Evolutionary conservation across 805 yeast genomes (phyloP).

Genomic region (Saturnispora halmiae): DNA sequence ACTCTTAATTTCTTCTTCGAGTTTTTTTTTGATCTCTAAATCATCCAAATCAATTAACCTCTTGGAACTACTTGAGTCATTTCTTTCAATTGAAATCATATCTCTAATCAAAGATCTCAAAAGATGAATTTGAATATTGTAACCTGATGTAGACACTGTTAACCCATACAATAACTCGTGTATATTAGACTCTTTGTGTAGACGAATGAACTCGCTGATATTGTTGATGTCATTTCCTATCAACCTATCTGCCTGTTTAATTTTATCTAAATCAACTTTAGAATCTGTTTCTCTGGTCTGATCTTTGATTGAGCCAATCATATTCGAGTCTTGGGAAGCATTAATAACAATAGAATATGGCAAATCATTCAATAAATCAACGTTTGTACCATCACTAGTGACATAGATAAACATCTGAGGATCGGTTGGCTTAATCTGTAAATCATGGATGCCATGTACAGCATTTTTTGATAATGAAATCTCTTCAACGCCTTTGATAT

Average conservation of each 20-base stretch:
- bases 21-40: constrained; percentile 8
- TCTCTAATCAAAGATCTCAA: constrained; percentile 23
- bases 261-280: constrained; percentile 21
- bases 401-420: constrained; percentile 28
- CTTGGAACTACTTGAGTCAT: not conserved
- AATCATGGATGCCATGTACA: too few relatives aligned
- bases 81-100: constrained; percentile 10
- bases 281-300: constrained; percentile 4
- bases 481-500: constrained; percentile 14
- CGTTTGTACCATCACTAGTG: constrained; percentile 18
- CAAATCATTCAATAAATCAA: constrained; percentile 19
- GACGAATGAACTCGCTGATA: constrained; percentile 21
- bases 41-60: constrained; percentile 2
- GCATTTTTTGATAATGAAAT: constrained; percentile 8
- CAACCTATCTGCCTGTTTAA: constrained; percentile 23
- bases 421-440: constrained; percentile 10
- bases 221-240: constrained; percentile 22
- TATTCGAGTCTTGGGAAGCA: not conserved
- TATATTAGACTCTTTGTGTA: constrained; percentile 24
- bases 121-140: constrained; percentile 22
- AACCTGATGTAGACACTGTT: constrained; percentile 25
- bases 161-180: constrained; percentile 22
- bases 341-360: constrained; percentile 24
- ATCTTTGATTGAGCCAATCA: constrained; percentile 5
- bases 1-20: constrained; percentile 19